Percentiles rank a stretch among this genome's conserved stretches.
These are phyloP conservation scores for Diphasiastrum complanatum DNA, from an alignment of 83 land plant species.

Conservation along the genomic window DNA sequence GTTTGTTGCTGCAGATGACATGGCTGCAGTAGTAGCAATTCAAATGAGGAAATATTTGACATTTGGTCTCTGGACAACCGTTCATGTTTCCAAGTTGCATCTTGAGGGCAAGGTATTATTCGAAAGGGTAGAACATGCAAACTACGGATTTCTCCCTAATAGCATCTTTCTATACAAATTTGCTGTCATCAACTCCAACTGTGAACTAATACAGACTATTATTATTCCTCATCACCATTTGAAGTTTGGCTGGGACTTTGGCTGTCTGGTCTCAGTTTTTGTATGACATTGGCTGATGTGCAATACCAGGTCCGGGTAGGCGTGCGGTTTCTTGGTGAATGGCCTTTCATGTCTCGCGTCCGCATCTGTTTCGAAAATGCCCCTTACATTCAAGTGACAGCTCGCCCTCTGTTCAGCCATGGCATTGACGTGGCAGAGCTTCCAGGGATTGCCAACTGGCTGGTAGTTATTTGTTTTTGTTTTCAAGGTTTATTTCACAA, in stretches of 20 bases:
- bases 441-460: conserved; percentile 29
- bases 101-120: conserved; percentile 21
- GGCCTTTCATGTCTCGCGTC: conserved; percentile 23
- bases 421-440: conserved; percentile 31
- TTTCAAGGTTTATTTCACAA: not conserved
- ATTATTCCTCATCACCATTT: not conserved
- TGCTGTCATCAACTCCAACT: too few species aligned
- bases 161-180: too few species aligned
- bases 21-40: conserved; percentile 16
- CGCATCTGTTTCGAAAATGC: conserved; percentile 25
- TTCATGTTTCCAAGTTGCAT: conserved; percentile 17
- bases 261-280: not conserved
- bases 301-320: conserved; percentile 16
- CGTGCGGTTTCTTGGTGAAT: conserved; percentile 20
- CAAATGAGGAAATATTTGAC: conserved; percentile 9
- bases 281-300: too few species aligned
- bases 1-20: conserved; percentile 21
- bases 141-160: not conserved
- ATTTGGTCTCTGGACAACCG: conserved; percentile 8
- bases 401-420: conserved; percentile 18
- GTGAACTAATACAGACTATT: too few species aligned
- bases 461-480: conserved; percentile 20
- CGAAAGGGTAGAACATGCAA: too few species aligned
- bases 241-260: too few species aligned
- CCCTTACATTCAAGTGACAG: conserved; percentile 18